A percentile compares a stretch with the other conserved stretches of the same genome.
These are phyloP conservation scores for Cystobasidium sp. DNA, from an alignment of 1,284 basidiomycete genomes.

Conservation along the genomic window DNA sequence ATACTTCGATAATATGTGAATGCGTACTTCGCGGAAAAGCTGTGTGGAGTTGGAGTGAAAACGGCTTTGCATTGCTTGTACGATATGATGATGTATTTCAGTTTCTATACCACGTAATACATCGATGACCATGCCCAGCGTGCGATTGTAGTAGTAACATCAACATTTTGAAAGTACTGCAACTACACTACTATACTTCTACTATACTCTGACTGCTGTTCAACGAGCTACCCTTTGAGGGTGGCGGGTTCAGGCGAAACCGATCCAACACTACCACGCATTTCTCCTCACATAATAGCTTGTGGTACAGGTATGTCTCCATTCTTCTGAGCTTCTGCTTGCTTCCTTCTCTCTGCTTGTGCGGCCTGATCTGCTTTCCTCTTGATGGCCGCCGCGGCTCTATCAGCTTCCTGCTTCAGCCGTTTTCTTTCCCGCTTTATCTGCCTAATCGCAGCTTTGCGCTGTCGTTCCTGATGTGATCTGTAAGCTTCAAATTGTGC, in stretches of 20 bases:
- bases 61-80: not conserved
- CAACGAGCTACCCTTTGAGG: too few species aligned
- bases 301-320: slow-evolving; percentile 29
- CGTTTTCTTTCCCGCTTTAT: slow-evolving; percentile 24
- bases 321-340: slow-evolving; percentile 24
- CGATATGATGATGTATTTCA: not conserved
- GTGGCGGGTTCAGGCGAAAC: not conserved
- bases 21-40: not conserved
- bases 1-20: not conserved
- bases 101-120: not conserved
- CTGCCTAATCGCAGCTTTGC: slow-evolving; percentile 16
- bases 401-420: slow-evolving; percentile 14
- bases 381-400: not conserved
- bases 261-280: not conserved
- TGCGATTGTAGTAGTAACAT: slow-evolving; percentile 5
- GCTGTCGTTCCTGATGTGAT: slow-evolving; percentile 28
- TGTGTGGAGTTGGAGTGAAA: not conserved
- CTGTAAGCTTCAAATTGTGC: slow-evolving; percentile 31
- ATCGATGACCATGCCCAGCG: too few species aligned
- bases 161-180: slow-evolving; percentile 7
- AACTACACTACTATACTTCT: not conserved
- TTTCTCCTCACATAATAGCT: slow-evolving; percentile 16
- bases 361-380: slow-evolving; percentile 29
- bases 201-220: too few species aligned
- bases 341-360: slow-evolving; percentile 14